These are phyloP conservation scores for Shiraia bambusicola DNA, from an alignment of 2,329 filamentous ascomycete species.

Conservation along the genomic window DNA sequence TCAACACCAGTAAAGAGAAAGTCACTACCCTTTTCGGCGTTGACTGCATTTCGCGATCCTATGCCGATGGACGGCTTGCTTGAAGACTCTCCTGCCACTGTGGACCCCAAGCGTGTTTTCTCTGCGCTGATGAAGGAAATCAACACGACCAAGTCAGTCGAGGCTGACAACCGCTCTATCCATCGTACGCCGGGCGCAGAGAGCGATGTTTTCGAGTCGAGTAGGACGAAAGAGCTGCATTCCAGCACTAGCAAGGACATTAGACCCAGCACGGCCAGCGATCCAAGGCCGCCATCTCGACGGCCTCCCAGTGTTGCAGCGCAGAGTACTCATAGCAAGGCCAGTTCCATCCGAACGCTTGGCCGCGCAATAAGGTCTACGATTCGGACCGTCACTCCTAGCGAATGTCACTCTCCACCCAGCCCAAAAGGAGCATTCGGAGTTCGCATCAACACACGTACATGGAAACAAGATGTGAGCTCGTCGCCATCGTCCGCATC, in stretches of 20 bases:
- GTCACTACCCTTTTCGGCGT: constrained; percentile 17
- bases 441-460: constrained; percentile 8
- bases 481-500: constrained; percentile 7
- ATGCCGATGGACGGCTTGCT: constrained; percentile 33
- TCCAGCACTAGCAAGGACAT: constrained; percentile 15
- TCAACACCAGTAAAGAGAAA: constrained; percentile 17
- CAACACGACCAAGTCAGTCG: constrained; percentile 16
- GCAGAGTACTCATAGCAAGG: constrained; percentile 22
- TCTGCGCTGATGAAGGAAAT: constrained; percentile 42
- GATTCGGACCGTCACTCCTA: constrained; percentile 42
- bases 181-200: constrained; percentile 19
- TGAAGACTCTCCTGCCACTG: constrained; percentile 25
- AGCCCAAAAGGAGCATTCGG: constrained; percentile 7
- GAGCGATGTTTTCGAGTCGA: constrained; percentile 31
- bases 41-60: constrained; percentile 36
- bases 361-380: constrained; percentile 36
- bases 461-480: constrained; percentile 9
- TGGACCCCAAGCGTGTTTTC: constrained; percentile 41
- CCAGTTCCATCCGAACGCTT: constrained; percentile 30
- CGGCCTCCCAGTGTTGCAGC: constrained; percentile 13
- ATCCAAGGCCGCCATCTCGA: constrained; percentile 11
- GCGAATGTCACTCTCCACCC: constrained; percentile 14
- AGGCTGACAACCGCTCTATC: background rate
- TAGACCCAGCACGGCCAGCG: constrained; percentile 8
- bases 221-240: constrained; percentile 20